Conservation (phyloP, 2,329 filamentous ascomycete genomes). For the Chalaropsis ovoidea region DNA sequence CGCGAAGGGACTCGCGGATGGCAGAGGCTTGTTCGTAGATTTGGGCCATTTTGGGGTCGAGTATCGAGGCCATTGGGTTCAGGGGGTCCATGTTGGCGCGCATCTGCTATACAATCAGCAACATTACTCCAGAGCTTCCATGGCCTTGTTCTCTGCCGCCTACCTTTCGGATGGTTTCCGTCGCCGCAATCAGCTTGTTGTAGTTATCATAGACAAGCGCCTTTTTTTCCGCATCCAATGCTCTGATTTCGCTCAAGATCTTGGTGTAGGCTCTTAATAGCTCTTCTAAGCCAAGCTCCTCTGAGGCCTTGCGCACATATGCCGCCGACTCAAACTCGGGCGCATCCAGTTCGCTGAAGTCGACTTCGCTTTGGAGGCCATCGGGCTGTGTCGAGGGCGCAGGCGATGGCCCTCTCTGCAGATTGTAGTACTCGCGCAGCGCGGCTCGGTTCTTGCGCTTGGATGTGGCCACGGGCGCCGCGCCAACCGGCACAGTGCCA, state of each 20-base stretch:
- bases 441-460: conserved; percentile 67
- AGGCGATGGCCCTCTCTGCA: conserved; percentile 37
- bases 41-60: conserved; percentile 62
- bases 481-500: conserved; percentile 28
- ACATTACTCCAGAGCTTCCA: neutral
- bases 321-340: conserved; percentile 61
- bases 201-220: conserved; percentile 98
- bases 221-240: conserved; percentile 91
- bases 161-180: conserved; percentile 81
- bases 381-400: conserved; percentile 16
- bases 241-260: conserved; percentile 70
- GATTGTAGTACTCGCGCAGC: conserved; percentile 88
- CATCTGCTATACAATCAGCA: conserved; percentile 45
- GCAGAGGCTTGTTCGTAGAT: conserved; percentile 55
- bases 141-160: conserved; percentile 25
- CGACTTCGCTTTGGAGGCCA: conserved; percentile 45
- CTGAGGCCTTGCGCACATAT: conserved; percentile 54
- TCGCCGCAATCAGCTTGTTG: conserved; percentile 89
- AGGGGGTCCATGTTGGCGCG: conserved; percentile 69
- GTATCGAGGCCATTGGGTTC: conserved; percentile 60
- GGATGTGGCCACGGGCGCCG: conserved; percentile 30
- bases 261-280: conserved; percentile 60
- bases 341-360: conserved; percentile 61
- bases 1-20: conserved; percentile 45
- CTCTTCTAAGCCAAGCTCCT: conserved; percentile 54